Evolutionary conservation across 805 yeast genomes (phyloP), one percentile per base, ranked within the genome.

Genomic region (Sugiyamaella americana): DNA sequence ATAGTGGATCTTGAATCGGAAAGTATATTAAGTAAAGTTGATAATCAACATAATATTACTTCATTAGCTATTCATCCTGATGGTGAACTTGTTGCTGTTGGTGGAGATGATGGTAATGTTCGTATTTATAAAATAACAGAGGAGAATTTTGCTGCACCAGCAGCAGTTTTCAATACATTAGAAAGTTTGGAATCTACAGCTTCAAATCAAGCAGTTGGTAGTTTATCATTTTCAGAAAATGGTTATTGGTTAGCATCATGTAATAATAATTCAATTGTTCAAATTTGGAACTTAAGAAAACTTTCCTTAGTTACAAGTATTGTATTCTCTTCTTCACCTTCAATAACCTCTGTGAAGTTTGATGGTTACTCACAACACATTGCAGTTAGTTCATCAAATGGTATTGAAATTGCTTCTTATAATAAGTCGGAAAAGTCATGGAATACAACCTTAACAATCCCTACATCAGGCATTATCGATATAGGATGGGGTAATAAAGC

Each of bases 191-290:
- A 35, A 6, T 19, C 21, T 8, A 8, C 21, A 13, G 24, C 13
- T 5, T 58, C 56, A n/a, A 52, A 54, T 30, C 48, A 53, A 1
- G 32, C 44, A 1, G 64, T 75, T 6, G 51, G 60, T 4, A 60
- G 64, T n/a, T 47, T 80, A 10, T 56, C 60, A 37, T 81, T 80
- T 63, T 83, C 82, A 2, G 65, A 69, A 23, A 83, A 83, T 57
- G 91, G 91, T 1, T 80, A 78, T 59, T 79, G 82, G 75, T 58
- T 83, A 37, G 57, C 54, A 17, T 58, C 74, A 38, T 73, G 64
- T 2, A 56, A 43, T 23, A n/a, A 44, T 8, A 44, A 40, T 8
- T 22, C 29, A 11, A 43, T 56, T 2, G 56, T 76, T 5, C 71
- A 70, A 18, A 58, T 78, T 2, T 65, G 78, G 64, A 80, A 78